These are phyloP conservation scores for Pseudodiploospora longispora DNA, from an alignment of 2,329 filamentous ascomycete species.

Conservation along the genomic window DNA sequence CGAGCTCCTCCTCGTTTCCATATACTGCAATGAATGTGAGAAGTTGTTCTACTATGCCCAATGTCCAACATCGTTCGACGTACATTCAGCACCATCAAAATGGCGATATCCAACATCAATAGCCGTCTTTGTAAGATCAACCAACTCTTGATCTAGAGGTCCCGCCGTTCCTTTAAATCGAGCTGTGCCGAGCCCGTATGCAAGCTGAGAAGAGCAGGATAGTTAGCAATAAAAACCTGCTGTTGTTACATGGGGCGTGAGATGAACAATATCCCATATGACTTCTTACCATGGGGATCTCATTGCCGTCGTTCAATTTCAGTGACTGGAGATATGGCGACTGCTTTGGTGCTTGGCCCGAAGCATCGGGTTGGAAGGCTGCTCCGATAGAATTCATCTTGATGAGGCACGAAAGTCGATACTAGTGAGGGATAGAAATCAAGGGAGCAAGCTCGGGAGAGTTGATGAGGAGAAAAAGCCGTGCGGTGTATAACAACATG, in stretches of 20 bases:
- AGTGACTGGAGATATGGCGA: conserved; percentile 42
- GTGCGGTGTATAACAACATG: no score
- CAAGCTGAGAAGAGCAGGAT: conserved; percentile 41
- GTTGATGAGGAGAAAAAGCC: no score
- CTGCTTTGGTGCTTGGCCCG: conserved; percentile 33
- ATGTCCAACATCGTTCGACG: conserved; percentile 5
- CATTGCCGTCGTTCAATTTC: conserved; percentile 66
- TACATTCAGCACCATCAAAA: conserved; percentile 66
- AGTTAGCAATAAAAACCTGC: background rate
- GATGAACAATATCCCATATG: no score
- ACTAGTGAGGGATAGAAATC: no score
- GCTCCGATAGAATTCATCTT: conserved; percentile 37
- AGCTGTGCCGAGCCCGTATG: conserved; percentile 66
- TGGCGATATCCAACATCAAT: conserved; percentile 64
- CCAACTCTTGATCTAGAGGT: conserved; percentile 46
- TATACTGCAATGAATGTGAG: conserved; percentile 36
- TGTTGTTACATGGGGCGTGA: no score
- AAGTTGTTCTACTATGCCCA: no score
- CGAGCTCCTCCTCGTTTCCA: conserved; percentile 61
- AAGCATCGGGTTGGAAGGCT: conserved; percentile 30
- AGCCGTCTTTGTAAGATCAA: conserved; percentile 47
- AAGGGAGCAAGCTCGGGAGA: no score
- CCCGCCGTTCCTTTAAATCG: conserved; percentile 41
- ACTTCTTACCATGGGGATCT: conserved; percentile 56
- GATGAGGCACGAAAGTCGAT: background rate